Percentiles rank a stretch among this genome's conserved stretches.
phyloP scores from a whole-genome alignment of 257 asterid species.

The Solanum rostratum region DNA sequence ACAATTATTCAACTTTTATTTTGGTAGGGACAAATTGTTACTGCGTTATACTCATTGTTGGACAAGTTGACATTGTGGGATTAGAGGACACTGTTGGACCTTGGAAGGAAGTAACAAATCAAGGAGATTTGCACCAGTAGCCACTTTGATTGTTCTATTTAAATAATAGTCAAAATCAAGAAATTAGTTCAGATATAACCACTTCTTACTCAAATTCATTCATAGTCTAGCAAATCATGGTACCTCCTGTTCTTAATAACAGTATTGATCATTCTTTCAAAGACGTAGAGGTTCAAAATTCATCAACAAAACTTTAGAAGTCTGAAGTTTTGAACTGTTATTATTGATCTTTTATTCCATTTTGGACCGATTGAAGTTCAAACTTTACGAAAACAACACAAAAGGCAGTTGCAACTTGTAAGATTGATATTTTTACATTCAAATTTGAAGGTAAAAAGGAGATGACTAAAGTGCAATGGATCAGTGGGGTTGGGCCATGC shows the following conservation, averaged over 20 bases:
- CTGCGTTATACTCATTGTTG: no score
- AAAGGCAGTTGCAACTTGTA: no score
- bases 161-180: neutral
- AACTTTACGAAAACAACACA: neutral
- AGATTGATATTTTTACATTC: no score
- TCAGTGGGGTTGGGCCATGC: no score
- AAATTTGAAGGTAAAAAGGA: no score
- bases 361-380: neutral
- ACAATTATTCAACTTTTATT: neutral
- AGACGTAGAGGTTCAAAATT: neutral
- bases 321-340: neutral
- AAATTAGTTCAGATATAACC: neutral
- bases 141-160: neutral
- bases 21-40: neutral
- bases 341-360: neutral
- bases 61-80: neutral
- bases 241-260: neutral
- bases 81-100: neutral
- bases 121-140: neutral
- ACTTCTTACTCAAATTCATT: neutral
- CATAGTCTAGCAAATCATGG: neutral
- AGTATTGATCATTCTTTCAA: neutral
- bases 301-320: neutral
- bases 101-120: neutral
- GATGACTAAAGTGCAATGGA: no score